Base-by-base conservation (phyloP, 1,284 basidiomycete genomes). In the Sphaerobolus stellatus region DNA sequence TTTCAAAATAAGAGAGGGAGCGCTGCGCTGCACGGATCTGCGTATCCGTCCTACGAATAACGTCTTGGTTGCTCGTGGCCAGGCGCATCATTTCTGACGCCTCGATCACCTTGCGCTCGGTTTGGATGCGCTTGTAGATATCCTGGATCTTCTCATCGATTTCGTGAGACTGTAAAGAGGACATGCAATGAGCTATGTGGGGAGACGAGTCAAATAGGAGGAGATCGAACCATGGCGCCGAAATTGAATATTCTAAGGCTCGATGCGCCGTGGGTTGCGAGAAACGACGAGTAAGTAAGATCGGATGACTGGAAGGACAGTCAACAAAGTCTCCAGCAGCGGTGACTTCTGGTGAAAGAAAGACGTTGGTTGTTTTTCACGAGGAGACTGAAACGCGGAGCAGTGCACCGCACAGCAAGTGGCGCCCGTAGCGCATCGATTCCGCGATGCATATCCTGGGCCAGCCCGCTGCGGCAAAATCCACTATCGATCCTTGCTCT, bases 61-160 rank as follows among this genome's bases (percentile, higher is more conserved):
- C 93, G 72, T 95, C 92, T 61, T 84, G 90, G 67, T 96, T 96
- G 48, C 75, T 82, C 33, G 93, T 94, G 4, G 92, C 93, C 67
- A 84, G 83, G 48, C 88, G 82, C 58, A 96, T 79, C 60, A 84
- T 80, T 67, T 90, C 84, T 48, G 87, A 87, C 20, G 88, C 93
- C 72, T 95, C 90, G 63, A 96, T 82, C 69, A 95, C 87, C 79
- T 93, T 94, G 72, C 88, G 89, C 76, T 96, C 92, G 48, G 88
- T 94, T 74, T 90, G 83, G 71, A 96, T 95, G 71, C 91, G 89
- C 71, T 84, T 87, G 74, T 89, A 85, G 66, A 95, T 85, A 73
- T 94, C 92, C 71, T 90, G 86, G 69, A 96, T 93, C 83, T 94
- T 94, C 79, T 86, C 84, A 79, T 92, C 88, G 71, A 91, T 77